phyloP scores from a whole-genome alignment of 2,329 filamentous ascomycete genomes.

The Microcyclospora tardicrescens region DNA sequence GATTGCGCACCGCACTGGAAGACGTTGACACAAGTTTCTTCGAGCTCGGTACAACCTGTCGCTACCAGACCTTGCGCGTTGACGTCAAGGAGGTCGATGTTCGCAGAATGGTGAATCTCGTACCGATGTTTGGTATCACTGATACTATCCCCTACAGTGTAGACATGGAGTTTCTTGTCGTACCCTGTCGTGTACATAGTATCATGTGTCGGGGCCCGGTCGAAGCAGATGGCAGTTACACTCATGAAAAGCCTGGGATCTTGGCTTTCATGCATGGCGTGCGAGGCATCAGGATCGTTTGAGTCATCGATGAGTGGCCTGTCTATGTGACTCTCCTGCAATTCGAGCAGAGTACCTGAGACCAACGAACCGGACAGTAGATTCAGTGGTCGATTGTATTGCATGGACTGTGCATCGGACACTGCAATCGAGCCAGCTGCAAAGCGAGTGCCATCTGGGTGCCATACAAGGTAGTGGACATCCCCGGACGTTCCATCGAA shows the following conservation, averaged over 20 bases:
- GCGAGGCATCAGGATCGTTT: slow-evolving; percentile 28
- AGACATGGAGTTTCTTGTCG: slow-evolving; percentile 36
- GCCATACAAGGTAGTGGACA: slow-evolving; percentile 44
- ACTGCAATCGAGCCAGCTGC: slow-evolving; percentile 45
- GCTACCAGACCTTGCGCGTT: slow-evolving; percentile 31
- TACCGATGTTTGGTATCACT: slow-evolving; percentile 5
- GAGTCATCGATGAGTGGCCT: slow-evolving; percentile 27
- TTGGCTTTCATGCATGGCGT: slow-evolving; percentile 35
- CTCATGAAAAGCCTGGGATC: slow-evolving; percentile 44
- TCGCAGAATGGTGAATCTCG: slow-evolving; percentile 31
- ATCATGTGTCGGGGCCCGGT: slow-evolving; percentile 20
- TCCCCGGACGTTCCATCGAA: slow-evolving; percentile 49
- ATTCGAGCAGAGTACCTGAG: slow-evolving; percentile 33
- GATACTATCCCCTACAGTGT: slow-evolving; percentile 12
- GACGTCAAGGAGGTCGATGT: slow-evolving; percentile 40
- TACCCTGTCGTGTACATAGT: slow-evolving; percentile 35
- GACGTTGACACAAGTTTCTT: slow-evolving; percentile 11
- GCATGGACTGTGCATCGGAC: slow-evolving; percentile 42
- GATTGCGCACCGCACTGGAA: slow-evolving; percentile 5
- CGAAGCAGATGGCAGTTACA: slow-evolving; percentile 42
- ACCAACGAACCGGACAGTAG: slow-evolving; percentile 39
- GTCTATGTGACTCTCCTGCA: slow-evolving; percentile 39
- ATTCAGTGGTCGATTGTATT: slow-evolving; percentile 48
- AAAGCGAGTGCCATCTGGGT: slow-evolving; percentile 40
- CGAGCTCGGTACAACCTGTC: slow-evolving; percentile 29